These are phyloP conservation scores for Elsinoe ampelina DNA, from an alignment of 2,329 filamentous ascomycete species.

Conservation along the genomic window DNA sequence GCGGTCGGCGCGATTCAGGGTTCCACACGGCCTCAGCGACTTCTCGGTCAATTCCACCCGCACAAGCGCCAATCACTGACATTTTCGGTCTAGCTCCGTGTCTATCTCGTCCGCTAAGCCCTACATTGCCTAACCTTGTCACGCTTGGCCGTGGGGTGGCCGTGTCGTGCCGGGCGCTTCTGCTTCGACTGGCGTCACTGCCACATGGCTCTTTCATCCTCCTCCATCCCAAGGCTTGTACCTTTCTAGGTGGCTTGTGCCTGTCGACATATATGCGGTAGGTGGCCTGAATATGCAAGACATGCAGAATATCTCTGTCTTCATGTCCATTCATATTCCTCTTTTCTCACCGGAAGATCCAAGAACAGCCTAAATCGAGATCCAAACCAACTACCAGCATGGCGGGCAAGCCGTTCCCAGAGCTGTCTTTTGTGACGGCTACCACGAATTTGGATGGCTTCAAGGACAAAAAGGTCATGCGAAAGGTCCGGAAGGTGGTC, in stretches of 20 bases:
- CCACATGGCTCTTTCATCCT: neutral
- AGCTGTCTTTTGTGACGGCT: slow-evolving; percentile 22
- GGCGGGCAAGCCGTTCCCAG: neutral
- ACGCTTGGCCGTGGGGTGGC: no score
- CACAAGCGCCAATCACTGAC: no score
- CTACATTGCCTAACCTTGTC: no score
- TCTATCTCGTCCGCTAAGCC: no score
- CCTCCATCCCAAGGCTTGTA: neutral
- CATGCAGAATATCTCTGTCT: slow-evolving; percentile 1
- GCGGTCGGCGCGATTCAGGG: no score
- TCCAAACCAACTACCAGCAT: neutral
- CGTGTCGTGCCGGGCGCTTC: no score
- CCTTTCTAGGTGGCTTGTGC: neutral
- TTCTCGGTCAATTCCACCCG: no score
- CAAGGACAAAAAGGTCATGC: slow-evolving; percentile 22
- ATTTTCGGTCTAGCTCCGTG: no score
- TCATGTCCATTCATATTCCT: neutral
- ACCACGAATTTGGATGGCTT: slow-evolving; percentile 21
- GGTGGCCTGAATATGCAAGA: slow-evolving; percentile 6
- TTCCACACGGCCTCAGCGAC: no score
- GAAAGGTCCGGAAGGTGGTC: slow-evolving; percentile 24
- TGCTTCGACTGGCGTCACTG: neutral
- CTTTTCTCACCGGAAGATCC: neutral
- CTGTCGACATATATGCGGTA: neutral
- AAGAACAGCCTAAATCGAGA: neutral